Evolutionary conservation across 768 basidiomycete genomes (phyloP).

Genomic region (Clitopilus passeckerianus): DNA sequence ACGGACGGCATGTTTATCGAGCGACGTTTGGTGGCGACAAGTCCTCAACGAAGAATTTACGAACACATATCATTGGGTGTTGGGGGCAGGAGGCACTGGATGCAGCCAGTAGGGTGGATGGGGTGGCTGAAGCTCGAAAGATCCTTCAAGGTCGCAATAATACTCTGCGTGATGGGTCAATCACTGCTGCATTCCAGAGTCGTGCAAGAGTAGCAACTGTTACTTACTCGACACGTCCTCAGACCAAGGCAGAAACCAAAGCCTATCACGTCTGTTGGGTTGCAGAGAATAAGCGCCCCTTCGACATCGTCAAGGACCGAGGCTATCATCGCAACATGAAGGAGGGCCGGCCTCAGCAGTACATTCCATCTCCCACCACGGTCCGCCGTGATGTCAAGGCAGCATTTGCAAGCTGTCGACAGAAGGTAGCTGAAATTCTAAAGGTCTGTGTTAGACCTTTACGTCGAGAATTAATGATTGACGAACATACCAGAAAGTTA

Average conservation of each 20-base stretch:
- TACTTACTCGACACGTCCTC: slow-evolving; percentile 21
- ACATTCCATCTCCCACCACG: slow-evolving; percentile 23
- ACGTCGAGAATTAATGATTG: neutral
- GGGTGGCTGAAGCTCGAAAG: slow-evolving; percentile 2
- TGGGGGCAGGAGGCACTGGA: slow-evolving; percentile 22
- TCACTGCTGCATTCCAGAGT: slow-evolving; percentile 23
- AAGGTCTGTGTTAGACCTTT: slow-evolving; percentile 11
- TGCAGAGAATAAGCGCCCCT: slow-evolving; percentile 23
- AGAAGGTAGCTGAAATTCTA: slow-evolving; percentile 20
- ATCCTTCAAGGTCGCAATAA: slow-evolving; percentile 1
- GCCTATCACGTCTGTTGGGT: slow-evolving; percentile 31
- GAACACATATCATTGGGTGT: slow-evolving; percentile 23
- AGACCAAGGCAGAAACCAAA: slow-evolving; percentile 20
- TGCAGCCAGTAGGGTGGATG: slow-evolving; percentile 4
- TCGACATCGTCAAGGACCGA: slow-evolving; percentile 26
- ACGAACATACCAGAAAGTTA: slow-evolving; percentile 8
- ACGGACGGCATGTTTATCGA: slow-evolving; percentile 6
- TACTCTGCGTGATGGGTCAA: slow-evolving; percentile 11
- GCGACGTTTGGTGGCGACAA: slow-evolving; percentile 20
- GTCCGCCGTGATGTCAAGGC: slow-evolving; percentile 24
- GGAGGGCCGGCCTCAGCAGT: slow-evolving; percentile 21
- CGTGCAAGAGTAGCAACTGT: slow-evolving; percentile 23
- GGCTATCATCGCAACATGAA: slow-evolving; percentile 26
- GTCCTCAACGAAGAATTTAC: slow-evolving; percentile 23
- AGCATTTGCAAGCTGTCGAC: slow-evolving; percentile 15